These are phyloP conservation scores for Neofusicoccum parvum DNA, from an alignment of 2,329 filamentous ascomycete species.

Conservation along the genomic window DNA sequence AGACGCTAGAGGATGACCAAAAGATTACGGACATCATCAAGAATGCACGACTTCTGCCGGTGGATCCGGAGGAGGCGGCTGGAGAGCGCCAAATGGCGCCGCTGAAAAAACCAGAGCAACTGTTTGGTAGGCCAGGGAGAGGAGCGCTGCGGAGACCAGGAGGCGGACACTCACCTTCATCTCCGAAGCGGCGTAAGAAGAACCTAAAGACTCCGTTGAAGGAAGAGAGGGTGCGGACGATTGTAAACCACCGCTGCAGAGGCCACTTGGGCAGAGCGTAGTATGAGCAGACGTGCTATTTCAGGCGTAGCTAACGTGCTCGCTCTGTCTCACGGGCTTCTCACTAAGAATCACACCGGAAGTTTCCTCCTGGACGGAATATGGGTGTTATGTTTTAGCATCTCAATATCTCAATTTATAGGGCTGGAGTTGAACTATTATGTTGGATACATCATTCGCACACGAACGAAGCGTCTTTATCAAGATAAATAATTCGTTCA, in stretches of 20 bases:
- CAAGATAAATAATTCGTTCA: too few relatives aligned
- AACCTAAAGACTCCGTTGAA: not conserved
- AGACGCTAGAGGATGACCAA: constrained; percentile 60
- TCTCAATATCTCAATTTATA: too few relatives aligned
- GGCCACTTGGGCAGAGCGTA: too few relatives aligned
- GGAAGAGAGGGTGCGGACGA: not conserved
- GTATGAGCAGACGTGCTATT: too few relatives aligned
- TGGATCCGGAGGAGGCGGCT: constrained; percentile 36
- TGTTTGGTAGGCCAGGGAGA: constrained; percentile 45
- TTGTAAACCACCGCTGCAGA: not conserved
- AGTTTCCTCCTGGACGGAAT: too few relatives aligned
- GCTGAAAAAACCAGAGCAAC: constrained; percentile 44
- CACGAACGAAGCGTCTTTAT: too few relatives aligned
- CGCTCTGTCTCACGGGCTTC: too few relatives aligned
- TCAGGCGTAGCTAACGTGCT: too few relatives aligned
- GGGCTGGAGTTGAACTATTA: too few relatives aligned
- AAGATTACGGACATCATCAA: constrained; percentile 63
- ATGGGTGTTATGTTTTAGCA: too few relatives aligned
- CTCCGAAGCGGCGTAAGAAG: not conserved
- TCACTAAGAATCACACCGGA: too few relatives aligned
- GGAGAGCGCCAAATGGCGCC: constrained; percentile 44
- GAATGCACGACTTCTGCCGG: constrained; percentile 53
- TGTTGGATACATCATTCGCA: too few relatives aligned
- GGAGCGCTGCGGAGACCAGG: not conserved
- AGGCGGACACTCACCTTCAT: not conserved